These are phyloP conservation scores for Huntiella abstrusa DNA, from an alignment of 2,329 filamentous ascomycete genomes.

Conservation along the genomic window DNA sequence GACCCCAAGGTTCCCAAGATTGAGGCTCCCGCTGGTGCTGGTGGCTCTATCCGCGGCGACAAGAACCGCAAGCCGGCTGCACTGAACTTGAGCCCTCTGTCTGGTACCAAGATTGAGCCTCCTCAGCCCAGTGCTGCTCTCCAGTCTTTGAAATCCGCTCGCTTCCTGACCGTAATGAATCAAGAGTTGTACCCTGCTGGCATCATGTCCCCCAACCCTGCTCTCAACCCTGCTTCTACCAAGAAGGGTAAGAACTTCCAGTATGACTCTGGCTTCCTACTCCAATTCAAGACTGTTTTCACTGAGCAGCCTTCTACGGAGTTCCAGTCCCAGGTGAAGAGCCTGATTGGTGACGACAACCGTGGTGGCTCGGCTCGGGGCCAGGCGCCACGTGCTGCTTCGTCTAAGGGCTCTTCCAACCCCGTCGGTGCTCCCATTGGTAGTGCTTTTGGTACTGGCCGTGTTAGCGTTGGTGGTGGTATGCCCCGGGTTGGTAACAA, in stretches of 20 bases:
- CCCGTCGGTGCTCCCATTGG: constrained; percentile 43
- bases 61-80: constrained; percentile 57
- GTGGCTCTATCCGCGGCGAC: constrained; percentile 17
- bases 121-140: constrained; percentile 86
- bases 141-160: constrained; percentile 78
- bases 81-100: constrained; percentile 68
- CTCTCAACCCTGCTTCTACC: constrained; percentile 61
- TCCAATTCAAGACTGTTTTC: constrained; percentile 92
- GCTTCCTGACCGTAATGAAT: constrained; percentile 65
- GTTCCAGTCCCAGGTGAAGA: constrained; percentile 82
- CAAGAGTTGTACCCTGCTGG: constrained; percentile 66
- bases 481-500: constrained; percentile 7
- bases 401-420: constrained; percentile 17
- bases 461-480: constrained; percentile 6
- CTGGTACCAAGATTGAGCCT: constrained; percentile 71
- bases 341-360: constrained; percentile 51
- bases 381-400: constrained; percentile 39
- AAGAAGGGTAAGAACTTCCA: constrained; percentile 74
- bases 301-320: constrained; percentile 90
- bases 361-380: constrained; percentile 30
- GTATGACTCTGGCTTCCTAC: constrained; percentile 85
- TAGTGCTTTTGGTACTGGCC: constrained; percentile 9
- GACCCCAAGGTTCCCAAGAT: constrained; percentile 29
- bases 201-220: constrained; percentile 78
- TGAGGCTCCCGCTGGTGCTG: constrained; percentile 23